phyloP scores from a whole-genome alignment of 208 protist species.

The Wallacemonas sp. region DNA sequence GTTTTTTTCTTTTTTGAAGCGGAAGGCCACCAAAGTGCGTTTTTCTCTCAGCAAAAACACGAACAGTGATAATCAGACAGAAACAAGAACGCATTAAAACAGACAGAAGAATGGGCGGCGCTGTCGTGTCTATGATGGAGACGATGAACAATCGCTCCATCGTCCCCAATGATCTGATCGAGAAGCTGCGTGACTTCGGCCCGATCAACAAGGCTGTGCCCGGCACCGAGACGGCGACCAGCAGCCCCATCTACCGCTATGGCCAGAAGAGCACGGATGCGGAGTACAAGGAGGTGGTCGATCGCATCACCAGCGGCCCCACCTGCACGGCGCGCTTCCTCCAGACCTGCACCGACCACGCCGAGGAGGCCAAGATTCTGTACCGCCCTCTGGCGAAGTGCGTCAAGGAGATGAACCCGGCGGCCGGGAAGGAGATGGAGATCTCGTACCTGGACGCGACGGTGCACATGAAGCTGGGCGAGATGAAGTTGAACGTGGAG shows the following conservation, averaged over 20 bases:
- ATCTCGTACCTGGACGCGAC: constrained; percentile 51
- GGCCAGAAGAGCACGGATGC: constrained; percentile 18
- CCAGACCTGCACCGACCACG: constrained; percentile 25
- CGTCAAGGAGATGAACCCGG: constrained; percentile 22
- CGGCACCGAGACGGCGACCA: constrained; percentile 46
- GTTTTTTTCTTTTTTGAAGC: too few species aligned
- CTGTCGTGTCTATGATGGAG: constrained; percentile 48
- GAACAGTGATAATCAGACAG: not conserved
- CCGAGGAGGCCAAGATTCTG: constrained; percentile 25
- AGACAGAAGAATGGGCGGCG: constrained; percentile 40
- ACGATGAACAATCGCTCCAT: constrained; percentile 27
- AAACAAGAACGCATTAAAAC: not conserved
- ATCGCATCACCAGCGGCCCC: constrained; percentile 24
- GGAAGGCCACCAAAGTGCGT: too few species aligned
- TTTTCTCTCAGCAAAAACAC: too few species aligned
- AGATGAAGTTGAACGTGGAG: constrained; percentile 41
- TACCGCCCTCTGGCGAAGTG: constrained; percentile 42
- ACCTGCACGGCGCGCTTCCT: constrained; percentile 36
- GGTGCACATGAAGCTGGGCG: constrained; percentile 30
- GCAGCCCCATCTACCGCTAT: constrained; percentile 52
- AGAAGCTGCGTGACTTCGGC: constrained; percentile 34
- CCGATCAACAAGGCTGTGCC: constrained; percentile 31
- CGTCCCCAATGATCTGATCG: constrained; percentile 22
- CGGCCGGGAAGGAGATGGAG: constrained; percentile 31
- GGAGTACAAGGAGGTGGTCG: constrained; percentile 16